Evolutionary conservation across 2,329 filamentous ascomycete species (phyloP).

Genomic region (Apiospora kogelbergensis): DNA sequence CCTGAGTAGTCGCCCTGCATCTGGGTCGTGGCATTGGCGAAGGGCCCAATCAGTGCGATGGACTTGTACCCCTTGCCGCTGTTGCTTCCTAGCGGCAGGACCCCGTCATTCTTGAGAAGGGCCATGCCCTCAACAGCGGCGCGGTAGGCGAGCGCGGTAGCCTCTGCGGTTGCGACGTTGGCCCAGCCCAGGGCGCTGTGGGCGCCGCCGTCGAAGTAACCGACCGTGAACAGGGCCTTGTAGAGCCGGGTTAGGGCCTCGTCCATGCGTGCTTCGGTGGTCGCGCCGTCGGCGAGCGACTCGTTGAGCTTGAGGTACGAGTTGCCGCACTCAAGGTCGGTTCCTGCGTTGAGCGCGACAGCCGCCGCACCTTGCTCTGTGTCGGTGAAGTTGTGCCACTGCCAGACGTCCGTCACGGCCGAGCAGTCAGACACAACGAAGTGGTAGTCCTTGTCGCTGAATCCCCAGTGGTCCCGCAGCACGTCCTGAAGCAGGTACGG

Average conservation of each 20-base stretch:
- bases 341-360: constrained; percentile 1
- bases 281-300: constrained; percentile 25
- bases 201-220: constrained; percentile 31
- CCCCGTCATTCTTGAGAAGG: constrained; percentile 38
- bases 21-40: constrained; percentile 8
- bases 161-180: constrained; percentile 22
- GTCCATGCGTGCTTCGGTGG: constrained; percentile 29
- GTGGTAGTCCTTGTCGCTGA: constrained; percentile 60
- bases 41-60: constrained; percentile 1
- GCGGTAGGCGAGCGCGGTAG: constrained; percentile 23
- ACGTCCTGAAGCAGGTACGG: constrained; percentile 62
- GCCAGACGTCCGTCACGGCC: constrained; percentile 58
- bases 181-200: constrained; percentile 11
- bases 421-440: constrained; percentile 64
- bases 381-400: constrained; percentile 38
- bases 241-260: constrained; percentile 30
- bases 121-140: constrained; percentile 27
- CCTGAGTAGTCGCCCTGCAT: constrained; percentile 11
- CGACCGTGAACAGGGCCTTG: constrained; percentile 32
- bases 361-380: constrained; percentile 17
- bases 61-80: not conserved
- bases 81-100: constrained; percentile 26
- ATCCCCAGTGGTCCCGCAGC: constrained; percentile 65
- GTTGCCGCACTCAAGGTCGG: constrained; percentile 9
- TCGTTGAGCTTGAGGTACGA: constrained; percentile 9